phyloP scores from a whole-genome alignment of 2,329 filamentous ascomycete species.

The Penicillium sp. region DNA sequence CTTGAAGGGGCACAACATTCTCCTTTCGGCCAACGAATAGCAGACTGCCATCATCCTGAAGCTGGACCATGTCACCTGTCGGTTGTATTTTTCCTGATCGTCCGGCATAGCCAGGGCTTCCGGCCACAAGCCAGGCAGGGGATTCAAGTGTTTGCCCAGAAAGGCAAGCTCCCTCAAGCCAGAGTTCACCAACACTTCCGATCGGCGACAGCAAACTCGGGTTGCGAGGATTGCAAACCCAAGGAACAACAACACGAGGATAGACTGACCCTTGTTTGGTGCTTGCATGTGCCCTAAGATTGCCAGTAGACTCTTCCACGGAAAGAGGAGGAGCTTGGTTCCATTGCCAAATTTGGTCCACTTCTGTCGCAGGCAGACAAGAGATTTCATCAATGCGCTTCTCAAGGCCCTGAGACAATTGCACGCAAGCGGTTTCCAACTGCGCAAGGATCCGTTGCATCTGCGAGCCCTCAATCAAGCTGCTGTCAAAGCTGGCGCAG shows the following conservation, averaged over 20 bases:
- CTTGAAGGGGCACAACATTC: constrained; percentile 34
- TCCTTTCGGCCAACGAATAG: constrained; percentile 37
- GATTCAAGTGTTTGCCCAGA: constrained; percentile 24
- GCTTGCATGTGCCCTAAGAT: constrained; percentile 22
- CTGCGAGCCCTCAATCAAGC: constrained; percentile 34
- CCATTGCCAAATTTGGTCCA: constrained; percentile 47
- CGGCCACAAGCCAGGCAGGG: constrained; percentile 33
- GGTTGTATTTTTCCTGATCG: constrained; percentile 31
- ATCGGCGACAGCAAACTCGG: constrained; percentile 41
- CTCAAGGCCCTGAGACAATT: constrained; percentile 29
- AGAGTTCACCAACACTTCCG: constrained; percentile 40
- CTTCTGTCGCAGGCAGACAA: constrained; percentile 38
- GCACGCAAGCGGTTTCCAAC: constrained; percentile 33
- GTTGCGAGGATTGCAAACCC: constrained; percentile 35
- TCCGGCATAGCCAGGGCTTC: constrained; percentile 32
- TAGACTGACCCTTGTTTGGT: constrained; percentile 32
- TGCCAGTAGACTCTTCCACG: constrained; percentile 28
- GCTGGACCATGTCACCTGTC: constrained; percentile 36
- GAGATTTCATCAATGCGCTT: constrained; percentile 36
- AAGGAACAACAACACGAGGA: constrained; percentile 32
- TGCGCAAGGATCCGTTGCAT: constrained; percentile 42
- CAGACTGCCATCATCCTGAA: constrained; percentile 30
- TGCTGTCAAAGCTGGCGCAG: constrained; percentile 46
- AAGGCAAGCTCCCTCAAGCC: constrained; percentile 43
- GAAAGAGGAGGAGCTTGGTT: constrained; percentile 41